Evolutionary conservation across 257 asterid species (phyloP), one percentile per base, ranked within the genome.

Genomic region (Hygrophila difformis): DNA sequence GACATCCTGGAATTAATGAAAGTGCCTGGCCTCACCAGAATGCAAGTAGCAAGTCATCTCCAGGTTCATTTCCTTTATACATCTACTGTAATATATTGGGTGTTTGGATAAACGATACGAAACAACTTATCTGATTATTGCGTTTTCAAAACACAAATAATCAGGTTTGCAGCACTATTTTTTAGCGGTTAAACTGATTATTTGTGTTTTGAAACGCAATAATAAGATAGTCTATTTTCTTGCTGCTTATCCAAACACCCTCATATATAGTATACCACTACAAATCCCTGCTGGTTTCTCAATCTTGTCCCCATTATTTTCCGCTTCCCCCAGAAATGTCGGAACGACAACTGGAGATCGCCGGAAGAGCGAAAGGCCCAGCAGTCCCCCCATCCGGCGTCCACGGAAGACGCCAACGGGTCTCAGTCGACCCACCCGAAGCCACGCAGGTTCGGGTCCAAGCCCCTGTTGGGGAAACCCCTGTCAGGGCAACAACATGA

Each of bases 41-140:
- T 41, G 47, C 47, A 41, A 41, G 47, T 41, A 1, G 47, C 47
- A 41, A 41, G 47, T 16, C 47, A 41, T 15, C 47, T 41, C 17
- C 47, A 41, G 22, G 47, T 41, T 2, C 7, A 7, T 4, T 15
- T 39, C 3, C 1, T 13, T 15, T 41, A 0, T 26, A 26, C 1
- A 1, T 41, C 12, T 12, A 33, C 1, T 33, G 2, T 26, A 26
- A 0, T 26, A 33, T 9, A 24, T 24, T 2, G 7, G 7, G n/a
- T n/a, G n/a, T n/a, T n/a, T n/a, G n/a, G n/a, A n/a, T n/a, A n/a
- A n/a, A n/a, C n/a, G n/a, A n/a, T n/a, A n/a, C n/a, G n/a, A n/a
- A n/a, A n/a, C n/a, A n/a, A n/a, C n/a, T n/a, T n/a, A n/a, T n/a
- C n/a, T n/a, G 1, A 26, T 3, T 26, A 26, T 26, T 26, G n/a